Evolutionary conservation across 768 basidiomycete species (phyloP).

Genomic region (Suillus lakei): DNA sequence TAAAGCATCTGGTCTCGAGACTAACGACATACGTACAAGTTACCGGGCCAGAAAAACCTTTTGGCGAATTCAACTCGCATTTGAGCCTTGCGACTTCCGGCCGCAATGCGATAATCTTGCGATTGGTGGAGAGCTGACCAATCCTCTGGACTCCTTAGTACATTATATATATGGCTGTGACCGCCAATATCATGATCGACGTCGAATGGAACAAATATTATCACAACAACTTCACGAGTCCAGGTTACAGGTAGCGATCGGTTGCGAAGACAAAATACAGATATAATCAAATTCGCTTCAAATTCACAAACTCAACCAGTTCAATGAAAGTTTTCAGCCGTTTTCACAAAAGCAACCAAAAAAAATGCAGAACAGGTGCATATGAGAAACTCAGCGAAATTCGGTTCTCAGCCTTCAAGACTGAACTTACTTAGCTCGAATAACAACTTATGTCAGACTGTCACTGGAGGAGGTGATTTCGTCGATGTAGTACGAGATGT

Average conservation of each 20-base stretch:
- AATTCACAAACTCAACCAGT: not conserved
- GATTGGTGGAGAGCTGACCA: not conserved
- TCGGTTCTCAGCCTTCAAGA: not conserved
- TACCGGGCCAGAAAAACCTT: not conserved
- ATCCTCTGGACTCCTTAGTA: not conserved
- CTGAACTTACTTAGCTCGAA: too few relatives aligned
- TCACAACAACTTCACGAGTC: not conserved
- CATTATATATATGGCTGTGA: not conserved
- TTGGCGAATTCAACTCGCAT: not conserved
- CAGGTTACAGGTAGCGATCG: not conserved
- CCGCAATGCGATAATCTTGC: not conserved
- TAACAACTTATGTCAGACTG: too few relatives aligned
- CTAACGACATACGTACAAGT: not conserved
- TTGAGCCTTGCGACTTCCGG: not conserved
- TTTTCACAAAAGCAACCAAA: not conserved
- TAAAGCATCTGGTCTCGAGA: not conserved
- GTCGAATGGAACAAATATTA: not conserved
- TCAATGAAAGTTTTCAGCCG: not conserved
- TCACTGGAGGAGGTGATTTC: too few relatives aligned
- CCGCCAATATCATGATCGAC: not conserved
- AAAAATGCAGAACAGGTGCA: not conserved
- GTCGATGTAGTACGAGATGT: too few relatives aligned
- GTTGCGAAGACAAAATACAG: not conserved
- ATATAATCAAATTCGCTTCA: constrained; percentile 3
- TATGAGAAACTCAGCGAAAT: not conserved